Conservation (phyloP, 108 stramenopile species). For the Skeletonema costatum region DNA sequence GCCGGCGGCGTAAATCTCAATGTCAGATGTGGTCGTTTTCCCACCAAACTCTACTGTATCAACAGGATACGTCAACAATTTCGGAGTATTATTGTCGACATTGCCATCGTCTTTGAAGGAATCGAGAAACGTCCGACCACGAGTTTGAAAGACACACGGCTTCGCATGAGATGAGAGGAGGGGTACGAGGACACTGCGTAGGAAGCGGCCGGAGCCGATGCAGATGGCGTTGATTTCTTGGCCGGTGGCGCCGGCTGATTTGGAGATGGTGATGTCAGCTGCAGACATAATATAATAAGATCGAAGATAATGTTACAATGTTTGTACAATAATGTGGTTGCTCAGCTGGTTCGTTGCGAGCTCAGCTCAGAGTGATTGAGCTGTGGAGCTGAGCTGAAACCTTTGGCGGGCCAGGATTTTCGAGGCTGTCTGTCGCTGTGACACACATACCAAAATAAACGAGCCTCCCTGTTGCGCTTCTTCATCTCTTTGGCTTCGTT, state of each 20-base stretch:
- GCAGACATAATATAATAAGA: not conserved
- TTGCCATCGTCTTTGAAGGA: conserved; percentile 36
- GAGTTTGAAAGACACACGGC: conserved; percentile 74
- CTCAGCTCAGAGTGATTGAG: too few relatives aligned
- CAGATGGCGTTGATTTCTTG: conserved; percentile 54
- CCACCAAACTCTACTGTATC: conserved; percentile 74
- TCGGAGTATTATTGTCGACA: not conserved
- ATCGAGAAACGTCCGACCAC: conserved; percentile 72
- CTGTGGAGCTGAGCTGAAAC: too few relatives aligned
- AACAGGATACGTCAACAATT: conserved; percentile 50
- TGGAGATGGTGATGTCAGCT: not conserved
- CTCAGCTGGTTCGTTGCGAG: too few relatives aligned
- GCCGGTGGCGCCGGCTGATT: not conserved
- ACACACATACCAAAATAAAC: too few relatives aligned
- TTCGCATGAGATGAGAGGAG: conserved; percentile 45
- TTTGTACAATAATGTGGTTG: too few relatives aligned
- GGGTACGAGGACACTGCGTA: conserved; percentile 86
- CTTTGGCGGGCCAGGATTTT: too few relatives aligned
- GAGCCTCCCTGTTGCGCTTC: too few relatives aligned
- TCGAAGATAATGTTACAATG: too few relatives aligned
- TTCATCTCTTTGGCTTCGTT: too few relatives aligned
- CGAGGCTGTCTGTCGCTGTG: too few relatives aligned
- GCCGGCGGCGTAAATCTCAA: conserved; percentile 64
- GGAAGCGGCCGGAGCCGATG: conserved; percentile 87
- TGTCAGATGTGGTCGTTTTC: conserved; percentile 37